A percentile compares a stretch with the other conserved stretches of the same genome.
Evolutionary conservation across 2,329 filamentous ascomycete species (phyloP).

Genomic region (Setomelanomma holmii): DNA sequence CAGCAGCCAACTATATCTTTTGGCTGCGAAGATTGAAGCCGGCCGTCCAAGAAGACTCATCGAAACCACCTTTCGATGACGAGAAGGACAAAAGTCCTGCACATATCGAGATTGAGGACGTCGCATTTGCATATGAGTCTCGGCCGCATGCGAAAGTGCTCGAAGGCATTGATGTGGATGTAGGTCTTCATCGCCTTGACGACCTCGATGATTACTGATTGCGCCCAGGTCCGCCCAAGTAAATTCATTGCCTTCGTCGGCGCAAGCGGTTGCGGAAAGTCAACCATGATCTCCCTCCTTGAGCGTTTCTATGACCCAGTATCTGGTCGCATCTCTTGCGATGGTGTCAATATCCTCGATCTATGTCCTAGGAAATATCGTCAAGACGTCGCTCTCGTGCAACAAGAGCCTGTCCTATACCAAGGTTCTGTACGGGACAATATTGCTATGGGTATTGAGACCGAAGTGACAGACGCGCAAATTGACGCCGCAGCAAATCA

Average conservation of each 20-base stretch:
- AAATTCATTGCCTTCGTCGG: conserved; percentile 90
- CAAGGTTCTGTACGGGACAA: conserved; percentile 92
- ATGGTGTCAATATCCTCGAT: conserved; percentile 77
- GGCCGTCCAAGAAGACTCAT: conserved; percentile 47
- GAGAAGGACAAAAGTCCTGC: conserved; percentile 39
- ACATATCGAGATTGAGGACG: conserved; percentile 59
- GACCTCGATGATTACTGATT: not conserved
- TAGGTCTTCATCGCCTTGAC: too few species aligned
- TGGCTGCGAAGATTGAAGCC: conserved; percentile 51
- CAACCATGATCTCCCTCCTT: conserved; percentile 86
- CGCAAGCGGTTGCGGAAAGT: conserved; percentile 91
- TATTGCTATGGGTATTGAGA: conserved; percentile 72
- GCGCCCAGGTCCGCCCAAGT: conserved; percentile 66
- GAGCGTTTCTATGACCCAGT: conserved; percentile 95
- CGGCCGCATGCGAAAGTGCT: conserved; percentile 80
- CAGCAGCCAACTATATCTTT: conserved; percentile 69
- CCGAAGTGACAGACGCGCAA: conserved; percentile 73
- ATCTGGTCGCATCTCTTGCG: conserved; percentile 78
- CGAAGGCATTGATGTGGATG: conserved; percentile 76
- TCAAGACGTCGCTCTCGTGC: conserved; percentile 82
- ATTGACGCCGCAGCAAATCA: conserved; percentile 82
- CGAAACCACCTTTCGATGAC: conserved; percentile 41
- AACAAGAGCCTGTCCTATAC: conserved; percentile 93
- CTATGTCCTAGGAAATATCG: conserved; percentile 85
- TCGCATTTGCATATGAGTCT: conserved; percentile 84